Base-by-base conservation (phyloP, 495 filamentous ascomycete species). In the Talaromyces adpressus region DNA sequence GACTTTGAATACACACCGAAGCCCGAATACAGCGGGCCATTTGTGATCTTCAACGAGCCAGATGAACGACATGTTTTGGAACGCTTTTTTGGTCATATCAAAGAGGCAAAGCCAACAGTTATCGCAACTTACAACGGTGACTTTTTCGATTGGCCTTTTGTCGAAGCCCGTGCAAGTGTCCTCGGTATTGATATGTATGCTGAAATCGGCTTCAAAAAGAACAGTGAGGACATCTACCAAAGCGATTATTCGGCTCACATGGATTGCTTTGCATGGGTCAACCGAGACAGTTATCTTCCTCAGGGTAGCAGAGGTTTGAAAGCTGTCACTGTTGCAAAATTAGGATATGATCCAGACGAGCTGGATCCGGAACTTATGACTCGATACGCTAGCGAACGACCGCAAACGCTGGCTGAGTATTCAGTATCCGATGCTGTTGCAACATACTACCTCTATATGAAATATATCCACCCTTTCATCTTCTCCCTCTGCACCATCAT, bases 111-210 rank as follows among this genome's bases (percentile, higher is more conserved):
- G 61, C 94, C 94, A 2, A 97, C 92, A 0, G 92, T 99, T 16
- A 97, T 99, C 70, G 94, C 93, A 16, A 97, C 95, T 4, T 99
- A 99, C 81, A 99, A 99, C 89, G 94, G 94, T 74, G 94, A 99
- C 81, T 99, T 98, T 68, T 99, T 99, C 85, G 94, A 99, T 85
- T 99, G 94, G 94, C 94, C 95, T 0, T 99, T 94, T 68, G 92
- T 99, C 16, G 94, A 99, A 77, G 84, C 95, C 20, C 83, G 94
- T 72, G 91, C 94, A 14, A 94, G 91, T 71, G 82, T 95, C 39
- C 85, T 92, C 54, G 94, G 94, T n/a, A 96, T 99, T 70, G 94
- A 99, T 73, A 97, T 99, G 94, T 99, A 98, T 73, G 89, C 85
- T 64, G 95, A 99, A 72, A 98, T 97, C 68, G 94, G 94, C 3